Base-by-base conservation (phyloP, 148 eudicot genomes). In the Cornus suecica region DNA sequence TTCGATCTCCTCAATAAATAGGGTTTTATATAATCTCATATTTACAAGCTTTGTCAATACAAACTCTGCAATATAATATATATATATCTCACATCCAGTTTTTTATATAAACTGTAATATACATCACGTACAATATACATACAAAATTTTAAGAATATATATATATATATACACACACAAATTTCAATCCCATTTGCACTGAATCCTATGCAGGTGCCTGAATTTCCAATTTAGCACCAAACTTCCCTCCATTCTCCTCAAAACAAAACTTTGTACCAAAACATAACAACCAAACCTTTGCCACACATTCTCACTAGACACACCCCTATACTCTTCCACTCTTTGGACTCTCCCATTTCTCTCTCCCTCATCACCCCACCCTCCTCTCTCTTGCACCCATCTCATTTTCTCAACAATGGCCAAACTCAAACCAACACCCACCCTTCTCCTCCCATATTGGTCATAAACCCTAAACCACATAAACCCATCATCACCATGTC, bases 241-340 rank as follows among this genome's bases (percentile, higher is more conserved):
- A 80, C 84, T 58, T 28, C 90, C 90, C 83, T 89, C 90, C 79
- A 82, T 83, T 71, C 92, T 85, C 68, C 88, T 85, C 75, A 89
- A 61, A n/a, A 79, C 82, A 70, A 85, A 89, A 68, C 89, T 87
- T 82, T 89, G 90, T 37, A 87, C 90, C 85, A 89, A 80, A 54
- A 87, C 87, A 82, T 80, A 89, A 25, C 88, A 87, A 51, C 85
- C 82, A 72, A 89, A 84, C 51, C 87, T 87, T 66, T 71, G 80
- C 92, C 92, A 89, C 58, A 58, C 74, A 52, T 75, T 68, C 31
- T 70, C 80, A 42, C 80, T 66, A 26, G n/a, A n/a, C n/a, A n/a
- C n/a, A n/a, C n/a, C n/a, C n/a, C 79, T 73, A n/a, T 65, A 28
- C 60, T 76, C 81, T 66, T 80, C 79, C 69, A 20, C 45, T 29